A percentile compares a stretch with the other conserved stretches of the same genome.
These are phyloP conservation scores for Aspergillus carlsbadensis DNA, from an alignment of 495 filamentous ascomycete genomes.

Conservation along the genomic window DNA sequence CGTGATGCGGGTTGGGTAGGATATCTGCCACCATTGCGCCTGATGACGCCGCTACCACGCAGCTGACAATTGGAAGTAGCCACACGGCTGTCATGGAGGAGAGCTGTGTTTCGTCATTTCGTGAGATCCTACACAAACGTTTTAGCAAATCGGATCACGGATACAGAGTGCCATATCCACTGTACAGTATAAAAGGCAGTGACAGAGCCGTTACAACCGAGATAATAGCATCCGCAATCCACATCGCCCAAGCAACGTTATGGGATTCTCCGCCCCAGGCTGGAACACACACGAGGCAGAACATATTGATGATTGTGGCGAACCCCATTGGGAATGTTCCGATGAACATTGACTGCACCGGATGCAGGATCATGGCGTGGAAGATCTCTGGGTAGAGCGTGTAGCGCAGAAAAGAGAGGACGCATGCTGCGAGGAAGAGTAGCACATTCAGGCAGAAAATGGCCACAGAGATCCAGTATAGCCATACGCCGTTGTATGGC, in stretches of 20 bases:
- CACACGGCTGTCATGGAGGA: conserved; percentile 57
- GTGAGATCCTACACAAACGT: conserved; percentile 27
- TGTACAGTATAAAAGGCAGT: conserved; percentile 59
- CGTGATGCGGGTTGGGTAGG: conserved; percentile 50
- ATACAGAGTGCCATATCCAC: too few species aligned
- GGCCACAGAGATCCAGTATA: conserved; percentile 52
- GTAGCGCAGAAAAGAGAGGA: conserved; percentile 55
- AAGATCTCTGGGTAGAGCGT: conserved; percentile 57
- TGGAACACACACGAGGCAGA: conserved; percentile 54
- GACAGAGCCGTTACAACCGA: conserved; percentile 49
- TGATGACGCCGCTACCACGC: conserved; percentile 57
- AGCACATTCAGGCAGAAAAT: conserved; percentile 56
- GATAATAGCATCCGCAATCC: conserved; percentile 57
- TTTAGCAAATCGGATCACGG: too few species aligned
- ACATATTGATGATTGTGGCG: conserved; percentile 62
- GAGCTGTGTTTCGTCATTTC: conserved; percentile 30
- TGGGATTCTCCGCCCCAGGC: conserved; percentile 43
- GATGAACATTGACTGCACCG: conserved; percentile 59
- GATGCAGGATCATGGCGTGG: conserved; percentile 54
- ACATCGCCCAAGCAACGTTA: conserved; percentile 53
- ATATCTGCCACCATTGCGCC: conserved; percentile 55
- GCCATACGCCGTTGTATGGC: conserved; percentile 53
- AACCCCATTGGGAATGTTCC: conserved; percentile 65
- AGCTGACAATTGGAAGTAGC: conserved; percentile 59
- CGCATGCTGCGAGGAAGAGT: conserved; percentile 39